Base-by-base conservation (phyloP, 139 green algal genomes). In the Tetraselmis chui region DNA sequence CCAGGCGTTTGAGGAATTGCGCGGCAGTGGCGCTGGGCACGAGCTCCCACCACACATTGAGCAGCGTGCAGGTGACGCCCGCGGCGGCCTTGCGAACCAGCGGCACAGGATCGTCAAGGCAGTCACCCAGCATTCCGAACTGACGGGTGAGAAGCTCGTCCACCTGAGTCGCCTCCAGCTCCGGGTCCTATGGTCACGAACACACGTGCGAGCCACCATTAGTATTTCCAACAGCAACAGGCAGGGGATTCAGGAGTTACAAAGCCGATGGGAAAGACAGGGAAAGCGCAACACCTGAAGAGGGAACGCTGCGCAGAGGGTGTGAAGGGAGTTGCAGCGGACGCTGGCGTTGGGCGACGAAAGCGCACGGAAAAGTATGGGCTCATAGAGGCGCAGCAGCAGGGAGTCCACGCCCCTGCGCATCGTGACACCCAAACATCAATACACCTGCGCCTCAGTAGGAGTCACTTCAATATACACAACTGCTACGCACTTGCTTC, bases 11-110 rank as follows among this genome's bases (percentile, higher is more conserved):
- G 1, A 96, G 82, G 28, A 92, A 91, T 23, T 75, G 81, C 1
- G 90, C 91, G 30, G 85, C 92, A 2, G 89, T 92, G 32, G 85
- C 84, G 0, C 86, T 82, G 0, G 94, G 94, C 22, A 97, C 89
- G 78, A 97, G 83, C 88, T 97, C 93, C 94, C 94, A 97, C 82
- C 86, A 97, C 18, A 82, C 58, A 85, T 92, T 87, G 2, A 97
- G 90, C 67, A 94, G 59, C 18, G 1, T 26, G 59, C 87, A 89
- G 23, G 89, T 83, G 59, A 88, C 93, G 25, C 32, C 58, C 26
- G 92, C 89, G 0, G 91, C 94, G 0, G 83, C 86, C 28, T 81
- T 83, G 0, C 94, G 87, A 59, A 97, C 91, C 18, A 76, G 75
- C 1, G 93, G 91, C 76, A 82, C 91, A 1, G 80, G 31, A 79